These are phyloP conservation scores for Myxozyma mucilagina DNA, from an alignment of 805 yeast species.

Conservation along the genomic window DNA sequence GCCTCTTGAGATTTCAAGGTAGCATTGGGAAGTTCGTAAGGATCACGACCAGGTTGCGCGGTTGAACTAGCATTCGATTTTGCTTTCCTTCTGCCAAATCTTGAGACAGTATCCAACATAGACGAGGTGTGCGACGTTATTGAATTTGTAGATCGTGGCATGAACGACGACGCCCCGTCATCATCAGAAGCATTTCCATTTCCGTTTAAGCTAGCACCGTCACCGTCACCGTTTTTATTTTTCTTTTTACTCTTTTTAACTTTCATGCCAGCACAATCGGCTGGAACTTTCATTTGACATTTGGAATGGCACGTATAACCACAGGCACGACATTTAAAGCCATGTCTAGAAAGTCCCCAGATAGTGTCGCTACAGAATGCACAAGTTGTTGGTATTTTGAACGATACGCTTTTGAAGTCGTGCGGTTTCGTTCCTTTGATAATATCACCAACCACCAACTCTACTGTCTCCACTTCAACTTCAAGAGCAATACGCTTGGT, in stretches of 20 bases:
- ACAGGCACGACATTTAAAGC: constrained; percentile 33
- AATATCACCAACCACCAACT: constrained; percentile 71
- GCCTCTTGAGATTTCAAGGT: constrained; percentile 36
- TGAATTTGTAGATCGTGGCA: constrained; percentile 1
- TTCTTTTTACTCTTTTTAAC: constrained; percentile 25
- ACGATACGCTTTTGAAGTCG: constrained; percentile 34
- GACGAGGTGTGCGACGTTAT: constrained; percentile 25
- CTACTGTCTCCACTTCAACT: constrained; percentile 88
- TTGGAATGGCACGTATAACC: constrained; percentile 34
- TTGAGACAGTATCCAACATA: constrained; percentile 18
- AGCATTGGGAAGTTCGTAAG: constrained; percentile 15
- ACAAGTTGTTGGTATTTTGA: constrained; percentile 35
- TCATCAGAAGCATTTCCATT: constrained; percentile 17
- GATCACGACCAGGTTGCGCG: constrained; percentile 8
- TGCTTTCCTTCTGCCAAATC: constrained; percentile 21
- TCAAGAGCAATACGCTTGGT: constrained; percentile 70
- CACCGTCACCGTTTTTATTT: constrained; percentile 12
- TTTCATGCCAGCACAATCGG: constrained; percentile 43
- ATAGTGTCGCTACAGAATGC: constrained; percentile 32
- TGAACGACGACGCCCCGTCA: background rate
- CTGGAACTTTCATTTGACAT: constrained; percentile 45
- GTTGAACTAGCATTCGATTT: constrained; percentile 15
- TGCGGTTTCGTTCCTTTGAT: constrained; percentile 48
- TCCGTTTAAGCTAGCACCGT: constrained; percentile 4
- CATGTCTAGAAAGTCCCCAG: constrained; percentile 35